Base-by-base conservation (phyloP, 345 rosid genomes). In the Euclidium syriacum region DNA sequence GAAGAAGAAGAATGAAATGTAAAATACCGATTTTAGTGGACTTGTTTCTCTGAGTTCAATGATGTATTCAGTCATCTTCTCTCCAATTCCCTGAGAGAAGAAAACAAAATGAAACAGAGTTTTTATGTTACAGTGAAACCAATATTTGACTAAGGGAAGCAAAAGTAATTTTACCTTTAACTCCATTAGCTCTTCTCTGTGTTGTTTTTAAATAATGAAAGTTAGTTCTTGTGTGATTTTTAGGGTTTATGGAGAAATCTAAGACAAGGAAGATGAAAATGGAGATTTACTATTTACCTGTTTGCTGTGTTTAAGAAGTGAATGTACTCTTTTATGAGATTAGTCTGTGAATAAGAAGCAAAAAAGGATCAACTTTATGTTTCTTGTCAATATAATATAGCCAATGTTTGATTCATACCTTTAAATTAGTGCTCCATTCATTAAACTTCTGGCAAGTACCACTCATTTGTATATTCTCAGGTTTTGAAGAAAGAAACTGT, bases 111-210 rank as follows among this genome's bases (percentile, higher is more conserved):
- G 24, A 43, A 39, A 59, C 11, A 19, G 32, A 58, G 38, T 12
- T n/a, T n/a, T n/a, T 5, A 23, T 44, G 25, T 65, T n/a, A 9
- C 7, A 50, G 44, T 44, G 25, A 24, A 22, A 62, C 20, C 30
- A 55, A 39, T 18, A 19, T 35, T 22, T 55, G 47, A 47, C 52
- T 9, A 48, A 5, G 15, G 15, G 40, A 56, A 71, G 47, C 35
- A 55, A 9, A 5, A 5, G 14, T 17, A 25, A 47, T 6, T 46
- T 26, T 78, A 91, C 95, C 95, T 87, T 94, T 62, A 94, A 62
- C 49, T 82, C 90, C 29, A 75, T 30, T 2, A 94, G 81, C 77
- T 94, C 92, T 39, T 84, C 97, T 72, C 96, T 90, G 84, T 57
- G 67, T n/a, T 57, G 33, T 41, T 63, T 10, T 38, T 26, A 65